Evolutionary conservation across 2,329 filamentous ascomycete species (phyloP).

Genomic region (Venturia aucupariae): DNA sequence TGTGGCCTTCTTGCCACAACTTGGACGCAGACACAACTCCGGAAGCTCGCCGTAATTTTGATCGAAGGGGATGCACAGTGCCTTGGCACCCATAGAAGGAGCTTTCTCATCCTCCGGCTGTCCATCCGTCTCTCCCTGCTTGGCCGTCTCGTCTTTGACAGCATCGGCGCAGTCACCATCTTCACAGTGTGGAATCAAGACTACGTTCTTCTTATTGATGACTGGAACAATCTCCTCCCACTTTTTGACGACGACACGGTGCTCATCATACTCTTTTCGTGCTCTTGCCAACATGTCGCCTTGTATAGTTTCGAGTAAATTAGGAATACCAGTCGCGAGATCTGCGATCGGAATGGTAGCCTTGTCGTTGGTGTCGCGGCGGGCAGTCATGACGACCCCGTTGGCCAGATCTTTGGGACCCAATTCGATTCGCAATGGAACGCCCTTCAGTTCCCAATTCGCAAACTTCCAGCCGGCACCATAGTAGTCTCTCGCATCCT

Average conservation of each 20-base stretch:
- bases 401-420: constrained; percentile 89
- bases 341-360: constrained; percentile 67
- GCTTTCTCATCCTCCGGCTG: constrained; percentile 62
- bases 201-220: constrained; percentile 84
- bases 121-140: constrained; percentile 60
- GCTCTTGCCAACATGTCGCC: constrained; percentile 70
- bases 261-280: constrained; percentile 65
- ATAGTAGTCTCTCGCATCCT: constrained; percentile 81
- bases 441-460: constrained; percentile 95
- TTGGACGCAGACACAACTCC: constrained; percentile 87
- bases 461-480: constrained; percentile 91
- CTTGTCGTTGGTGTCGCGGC: constrained; percentile 80
- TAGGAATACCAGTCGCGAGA: constrained; percentile 62
- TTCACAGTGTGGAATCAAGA: constrained; percentile 84
- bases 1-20: constrained; percentile 67
- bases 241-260: constrained; percentile 69
- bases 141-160: constrained; percentile 91
- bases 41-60: constrained; percentile 74
- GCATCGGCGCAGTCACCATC: constrained; percentile 80
- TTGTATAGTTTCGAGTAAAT: constrained; percentile 84
- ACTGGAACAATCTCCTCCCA: constrained; percentile 90
- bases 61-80: constrained; percentile 69
- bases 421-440: constrained; percentile 89
- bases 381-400: constrained; percentile 72
- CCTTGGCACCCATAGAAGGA: constrained; percentile 66